Base-by-base conservation (phyloP, 805 yeast species). In the Wickerhamiella shivajii region DNA sequence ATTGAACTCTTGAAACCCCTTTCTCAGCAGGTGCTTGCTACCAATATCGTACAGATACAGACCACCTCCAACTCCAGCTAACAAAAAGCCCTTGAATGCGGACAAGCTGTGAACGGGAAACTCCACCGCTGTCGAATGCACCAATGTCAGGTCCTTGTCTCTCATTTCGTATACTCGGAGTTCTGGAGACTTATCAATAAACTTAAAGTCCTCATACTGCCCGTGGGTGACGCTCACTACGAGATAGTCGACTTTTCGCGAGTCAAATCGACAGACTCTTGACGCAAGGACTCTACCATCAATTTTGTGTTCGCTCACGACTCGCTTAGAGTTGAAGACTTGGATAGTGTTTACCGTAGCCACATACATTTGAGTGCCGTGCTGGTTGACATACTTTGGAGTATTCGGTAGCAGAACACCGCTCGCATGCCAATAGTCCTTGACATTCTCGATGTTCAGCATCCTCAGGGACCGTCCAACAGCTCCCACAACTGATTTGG, bases 21-120 rank as follows among this genome's bases (percentile, higher is more conserved):
- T 81, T 37, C 76, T 65, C 37, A 90, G 59, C 24, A 87, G 58
- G 48, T 85, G 96, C 42, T 76, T 78, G 45, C 64, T 63, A 2
- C 98, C 98, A 18, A 83, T 41, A 18, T 74, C 85, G 56, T 30
- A 87, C 44, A 31, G 55, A 52, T 32, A 16, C 4, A 40, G 28
- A 6, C 33, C 16, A 27, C 64, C 60, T 1, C 63, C 66, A 31
- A 69, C 44, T 0, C 80, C 85, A 1, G 67, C 75, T 1, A 84
- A 51, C 2, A 84, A 49, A 39, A 62, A 63, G 0, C 74, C 79
- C 31, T 67, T 65, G 50, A 80, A 81, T 8, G 59, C 55, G 1
- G 52, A 43, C 50, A 85, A 44, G 0, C 77, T 60, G 18, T 61
- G 41, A 0, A 71, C 69, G 2, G 60, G 55, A 5, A 47, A 56